Percentiles rank a stretch among this genome's conserved stretches.
Evolutionary conservation across 352 stramenopile genomes (phyloP).

Genomic region (Pythium guiyangense): DNA sequence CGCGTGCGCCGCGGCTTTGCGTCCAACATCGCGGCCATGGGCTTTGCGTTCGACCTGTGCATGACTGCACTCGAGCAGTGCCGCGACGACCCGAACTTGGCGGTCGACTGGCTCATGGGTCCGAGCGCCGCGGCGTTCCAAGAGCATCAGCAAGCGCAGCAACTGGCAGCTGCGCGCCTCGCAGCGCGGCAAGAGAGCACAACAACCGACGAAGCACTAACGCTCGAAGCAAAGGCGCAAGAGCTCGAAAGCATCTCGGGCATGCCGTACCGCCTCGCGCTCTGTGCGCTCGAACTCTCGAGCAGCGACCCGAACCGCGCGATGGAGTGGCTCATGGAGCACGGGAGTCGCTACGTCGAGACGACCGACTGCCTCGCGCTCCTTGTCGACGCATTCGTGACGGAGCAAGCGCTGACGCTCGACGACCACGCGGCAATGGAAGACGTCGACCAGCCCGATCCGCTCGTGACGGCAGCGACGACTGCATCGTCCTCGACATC

Average conservation of each 20-base stretch:
- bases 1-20: conserved; percentile 72
- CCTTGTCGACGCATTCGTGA: conserved; percentile 43
- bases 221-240: conserved; percentile 53
- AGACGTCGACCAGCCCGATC: conserved; percentile 70
- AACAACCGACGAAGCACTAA: conserved; percentile 13
- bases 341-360: conserved; percentile 56
- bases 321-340: conserved; percentile 88
- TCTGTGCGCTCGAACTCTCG: conserved; percentile 69
- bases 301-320: conserved; percentile 79
- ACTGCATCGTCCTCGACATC: neutral
- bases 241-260: conserved; percentile 76
- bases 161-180: conserved; percentile 43
- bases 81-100: conserved; percentile 77
- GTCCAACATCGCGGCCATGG: conserved; percentile 80
- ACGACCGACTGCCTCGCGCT: conserved; percentile 42
- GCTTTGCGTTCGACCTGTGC: conserved; percentile 86
- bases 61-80: conserved; percentile 80
- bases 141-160: conserved; percentile 56
- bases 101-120: conserved; percentile 86
- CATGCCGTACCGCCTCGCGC: conserved; percentile 59
- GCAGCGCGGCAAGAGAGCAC: conserved; percentile 19
- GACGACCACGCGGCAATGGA: conserved; percentile 68
- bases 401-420: conserved; percentile 36
- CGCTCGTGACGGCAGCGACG: conserved; percentile 31
- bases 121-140: conserved; percentile 65